Evolutionary conservation across 1,139 yeast genomes (phyloP), one percentile per base, ranked within the genome.

Genomic region (Scheffersomyces cryptocercus): DNA sequence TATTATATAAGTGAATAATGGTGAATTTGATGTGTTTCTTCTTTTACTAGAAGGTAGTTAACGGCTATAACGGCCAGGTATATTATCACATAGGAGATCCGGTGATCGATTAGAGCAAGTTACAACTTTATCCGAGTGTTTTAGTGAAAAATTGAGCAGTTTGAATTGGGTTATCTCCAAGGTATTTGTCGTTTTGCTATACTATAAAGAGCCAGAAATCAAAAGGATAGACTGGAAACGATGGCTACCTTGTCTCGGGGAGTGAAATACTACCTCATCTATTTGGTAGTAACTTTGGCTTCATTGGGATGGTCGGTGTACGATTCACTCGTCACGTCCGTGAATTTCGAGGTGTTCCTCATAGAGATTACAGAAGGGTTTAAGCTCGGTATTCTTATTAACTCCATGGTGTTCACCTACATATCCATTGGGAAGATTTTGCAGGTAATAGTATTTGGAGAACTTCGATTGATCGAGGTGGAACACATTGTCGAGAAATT

Each of bases 381-480:
- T 38, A 67, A 67, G 40, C 48, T 71, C 26, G 67, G 65, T 5
- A 62, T 68, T 8, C 45, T 70, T 9, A 49, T 71, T 38, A 71
- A 70, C 45, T 56, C 57, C 29, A 50, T 69, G 7, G 55, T 56
- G 67, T 83, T 42, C 62, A 65, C 16, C 56, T 73, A 39, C 66
- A 70, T 47, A 62, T 67, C 41, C 58, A 57, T 49, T 63, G 67
- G 67, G 51, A 57, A 65, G 52, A 68, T 66, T 43, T 67, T 71
- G 55, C 72, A 68, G 48, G 45, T 62, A 40, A 4, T 84, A 1
- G 61, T 90, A 38, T 90, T 90, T 68, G 97, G 97, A 0, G 84
- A 82, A 43, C 67, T 93, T 43, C 70, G 96, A 42, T 68, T 83
- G 28, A 73, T 88, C 37, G 99, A 93, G 59, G 67, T 79, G 38